Base-by-base conservation (phyloP, 1,284 basidiomycete species). In the Ustilago esculenta region DNA sequence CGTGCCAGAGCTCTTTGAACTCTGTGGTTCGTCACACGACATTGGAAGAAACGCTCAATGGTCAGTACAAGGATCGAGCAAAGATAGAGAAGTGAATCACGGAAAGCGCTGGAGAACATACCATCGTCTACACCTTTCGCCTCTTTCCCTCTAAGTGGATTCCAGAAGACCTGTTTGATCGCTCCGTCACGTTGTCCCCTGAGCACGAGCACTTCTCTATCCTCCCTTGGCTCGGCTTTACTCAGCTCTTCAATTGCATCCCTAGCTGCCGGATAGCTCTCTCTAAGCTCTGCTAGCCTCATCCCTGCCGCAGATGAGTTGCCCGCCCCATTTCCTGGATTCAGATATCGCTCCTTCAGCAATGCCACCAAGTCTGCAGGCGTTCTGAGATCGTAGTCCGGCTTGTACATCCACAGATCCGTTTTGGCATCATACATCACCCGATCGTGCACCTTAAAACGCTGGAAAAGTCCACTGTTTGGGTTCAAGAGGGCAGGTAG, bases 1-100 rank as follows among this genome's bases (percentile, higher is more conserved):
- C 86, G 81, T 91, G 90, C 92, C 92, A 95, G 15, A 94, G 83
- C 67, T 92, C 89, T 52, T 86, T 84, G 80, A 95, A 95, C 81
- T 95, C 93, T 94, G 73, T n/a, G n/a, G n/a, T 45, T n/a, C 10
- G 4, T 12, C 21, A 27, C 14, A n/a, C n/a, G n/a, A n/a, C n/a
- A n/a, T n/a, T n/a, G n/a, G n/a, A n/a, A n/a, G n/a, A n/a, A n/a
- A n/a, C n/a, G n/a, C n/a, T n/a, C n/a, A n/a, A n/a, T n/a, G n/a
- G n/a, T n/a, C n/a, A n/a, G n/a, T n/a, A n/a, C n/a, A n/a, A n/a
- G n/a, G n/a, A n/a, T n/a, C n/a, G n/a, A n/a, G n/a, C n/a, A n/a
- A n/a, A n/a, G n/a, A n/a, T n/a, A n/a, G 3, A 34, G 10, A 5
- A 18, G 18, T 27, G 18, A 36, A 21, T 6, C 25, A 15, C 15